phyloP scores from a whole-genome alignment of 2,329 filamentous ascomycete species.

The Fusarium verticillioides region DNA sequence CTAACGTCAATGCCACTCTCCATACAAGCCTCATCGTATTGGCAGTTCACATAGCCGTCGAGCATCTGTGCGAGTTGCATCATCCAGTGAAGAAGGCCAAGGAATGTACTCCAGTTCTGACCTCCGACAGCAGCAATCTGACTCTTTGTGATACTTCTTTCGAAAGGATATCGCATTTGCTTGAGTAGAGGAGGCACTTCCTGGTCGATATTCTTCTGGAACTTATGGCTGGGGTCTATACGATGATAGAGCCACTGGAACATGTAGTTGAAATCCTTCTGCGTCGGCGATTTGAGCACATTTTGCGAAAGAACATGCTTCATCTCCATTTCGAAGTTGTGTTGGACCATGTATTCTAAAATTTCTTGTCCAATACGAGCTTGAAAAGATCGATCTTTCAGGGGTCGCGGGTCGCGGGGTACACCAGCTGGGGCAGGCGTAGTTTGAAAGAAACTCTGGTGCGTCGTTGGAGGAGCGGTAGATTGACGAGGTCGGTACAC shows the following conservation, averaged over 20 bases:
- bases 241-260: constrained; percentile 98
- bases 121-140: constrained; percentile 95
- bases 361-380: constrained; percentile 87
- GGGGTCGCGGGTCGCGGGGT: constrained; percentile 84
- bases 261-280: constrained; percentile 98
- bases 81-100: constrained; percentile 97
- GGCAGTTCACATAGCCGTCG: constrained; percentile 80
- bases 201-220: constrained; percentile 93
- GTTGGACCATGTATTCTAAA: constrained; percentile 88
- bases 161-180: constrained; percentile 93
- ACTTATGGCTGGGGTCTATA: constrained; percentile 92
- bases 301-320: constrained; percentile 93
- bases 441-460: constrained; percentile 96
- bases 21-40: constrained; percentile 89
- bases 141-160: constrained; percentile 95
- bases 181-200: constrained; percentile 94
- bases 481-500: constrained; percentile 80
- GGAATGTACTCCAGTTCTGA: constrained; percentile 95
- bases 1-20: constrained; percentile 89
- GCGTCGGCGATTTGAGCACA: constrained; percentile 90
- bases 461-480: constrained; percentile 71
- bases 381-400: constrained; percentile 84
- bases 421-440: constrained; percentile 84
- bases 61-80: constrained; percentile 97
- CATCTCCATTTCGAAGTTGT: constrained; percentile 98